phyloP scores from a whole-genome alignment of 306 rosid species.

The Rubus idaeus region DNA sequence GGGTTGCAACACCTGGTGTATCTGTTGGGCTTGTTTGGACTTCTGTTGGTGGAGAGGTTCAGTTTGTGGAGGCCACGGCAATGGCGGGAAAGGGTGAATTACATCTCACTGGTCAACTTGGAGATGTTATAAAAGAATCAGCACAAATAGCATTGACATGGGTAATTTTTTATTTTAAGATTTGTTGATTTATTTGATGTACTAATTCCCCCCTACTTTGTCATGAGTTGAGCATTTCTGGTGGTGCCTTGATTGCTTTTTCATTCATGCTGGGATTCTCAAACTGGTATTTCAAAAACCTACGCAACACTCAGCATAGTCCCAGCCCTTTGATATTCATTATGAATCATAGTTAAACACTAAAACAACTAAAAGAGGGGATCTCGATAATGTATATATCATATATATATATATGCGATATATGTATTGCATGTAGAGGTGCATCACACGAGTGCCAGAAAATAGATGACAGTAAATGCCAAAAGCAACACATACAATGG shows the following conservation, averaged over 20 bases:
- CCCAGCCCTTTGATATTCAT: no score
- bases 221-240: constrained; percentile 6
- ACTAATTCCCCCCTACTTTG: constrained; percentile 4
- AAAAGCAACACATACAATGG: neutral
- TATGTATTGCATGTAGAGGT: no score
- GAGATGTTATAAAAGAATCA: constrained; percentile 97
- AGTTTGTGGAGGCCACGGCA: constrained; percentile 93
- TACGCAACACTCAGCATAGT: neutral
- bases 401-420: no score
- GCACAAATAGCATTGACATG: constrained; percentile 98
- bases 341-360: no score
- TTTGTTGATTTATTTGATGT: constrained; percentile 19
- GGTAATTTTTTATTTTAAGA: constrained; percentile 50
- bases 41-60: constrained; percentile 96
- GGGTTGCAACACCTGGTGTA: constrained; percentile 79
- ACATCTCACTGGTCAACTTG: constrained; percentile 97
- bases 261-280: neutral
- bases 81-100: constrained; percentile 92
- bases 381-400: no score
- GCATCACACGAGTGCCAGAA: neutral
- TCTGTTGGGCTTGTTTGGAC: constrained; percentile 99
- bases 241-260: constrained; percentile 9
- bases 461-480: neutral
- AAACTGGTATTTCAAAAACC: neutral
- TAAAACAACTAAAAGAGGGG: neutral